Evolutionary conservation across 202 grass and related monocot species (phyloP).

Genomic region (Brachypodium distachyon): DNA sequence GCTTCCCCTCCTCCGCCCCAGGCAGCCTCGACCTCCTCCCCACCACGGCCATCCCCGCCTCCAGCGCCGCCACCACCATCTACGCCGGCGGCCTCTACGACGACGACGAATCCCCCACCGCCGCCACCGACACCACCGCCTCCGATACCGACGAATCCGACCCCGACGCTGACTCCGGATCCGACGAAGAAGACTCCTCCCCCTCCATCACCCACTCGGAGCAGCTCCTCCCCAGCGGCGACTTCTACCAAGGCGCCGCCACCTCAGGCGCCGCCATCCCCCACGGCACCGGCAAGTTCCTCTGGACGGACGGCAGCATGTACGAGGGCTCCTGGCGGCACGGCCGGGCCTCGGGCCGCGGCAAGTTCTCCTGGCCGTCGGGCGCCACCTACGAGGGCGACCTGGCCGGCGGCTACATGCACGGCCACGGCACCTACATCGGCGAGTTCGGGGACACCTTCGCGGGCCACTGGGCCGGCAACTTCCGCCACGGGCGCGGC

Average conservation of each 20-base stretch:
- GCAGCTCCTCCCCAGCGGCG: constrained; percentile 39
- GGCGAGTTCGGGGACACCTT: constrained; percentile 53
- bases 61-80: constrained; percentile 29
- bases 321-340: constrained; percentile 61
- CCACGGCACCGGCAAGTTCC: constrained; percentile 57
- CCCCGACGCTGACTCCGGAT: not conserved
- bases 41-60: no score
- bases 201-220: constrained; percentile 22
- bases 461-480: constrained; percentile 37
- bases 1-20: constrained; percentile 12
- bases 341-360: constrained; percentile 46
- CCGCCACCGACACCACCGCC: no score
- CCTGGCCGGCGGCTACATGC: constrained; percentile 39
- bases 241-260: constrained; percentile 56
- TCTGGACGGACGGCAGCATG: constrained; percentile 78
- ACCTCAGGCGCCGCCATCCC: constrained; percentile 22
- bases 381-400: constrained; percentile 78
- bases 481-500: constrained; percentile 62
- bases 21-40: no score
- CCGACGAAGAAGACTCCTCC: not conserved
- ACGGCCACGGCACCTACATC: constrained; percentile 45
- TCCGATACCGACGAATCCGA: not conserved
- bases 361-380: constrained; percentile 77
- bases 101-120: not conserved
- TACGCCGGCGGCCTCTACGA: constrained; percentile 10